Conservation (phyloP, 306 rosid species). For the Pachyrhizus erosus region DNA sequence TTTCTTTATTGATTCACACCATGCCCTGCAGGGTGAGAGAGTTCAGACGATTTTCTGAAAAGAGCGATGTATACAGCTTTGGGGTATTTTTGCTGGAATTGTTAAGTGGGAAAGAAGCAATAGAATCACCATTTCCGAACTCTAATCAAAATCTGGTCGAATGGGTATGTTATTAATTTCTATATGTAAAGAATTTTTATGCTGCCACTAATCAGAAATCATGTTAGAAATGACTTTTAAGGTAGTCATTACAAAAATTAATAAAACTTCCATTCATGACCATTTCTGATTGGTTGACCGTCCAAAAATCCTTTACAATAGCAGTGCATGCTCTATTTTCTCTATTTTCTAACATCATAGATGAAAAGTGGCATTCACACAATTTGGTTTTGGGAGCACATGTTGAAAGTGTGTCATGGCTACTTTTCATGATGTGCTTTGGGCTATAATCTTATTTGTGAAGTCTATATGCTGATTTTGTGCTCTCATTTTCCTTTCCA, state of each 20-base stretch:
- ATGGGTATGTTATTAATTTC: conserved; percentile 38
- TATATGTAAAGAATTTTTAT: too few relatives aligned
- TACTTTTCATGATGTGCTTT: not conserved
- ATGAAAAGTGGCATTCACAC: not conserved
- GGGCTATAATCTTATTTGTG: not conserved
- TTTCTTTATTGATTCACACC: conserved; percentile 21
- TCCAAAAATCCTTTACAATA: not conserved
- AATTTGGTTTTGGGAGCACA: not conserved
- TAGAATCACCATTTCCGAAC: conserved; percentile 53
- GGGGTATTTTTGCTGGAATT: conserved; percentile 87
- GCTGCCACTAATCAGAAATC: too few relatives aligned
- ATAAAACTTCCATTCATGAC: not conserved
- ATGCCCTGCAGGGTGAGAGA: conserved; percentile 76
- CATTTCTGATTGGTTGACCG: not conserved
- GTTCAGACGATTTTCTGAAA: conserved; percentile 86
- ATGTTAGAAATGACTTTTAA: not conserved
- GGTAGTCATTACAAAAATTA: not conserved
- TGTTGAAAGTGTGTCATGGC: not conserved
- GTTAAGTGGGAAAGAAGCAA: conserved; percentile 80
- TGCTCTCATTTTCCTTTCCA: not conserved
- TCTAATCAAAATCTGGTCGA: conserved; percentile 66
- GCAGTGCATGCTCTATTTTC: not conserved
- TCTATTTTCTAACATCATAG: not conserved
- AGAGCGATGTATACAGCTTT: conserved; percentile 87
- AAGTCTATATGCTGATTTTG: not conserved